A percentile compares a stretch with the other conserved stretches of the same genome.
These are phyloP conservation scores for Musa beccarii DNA, from an alignment of 176 grass and related monocot species.

Conservation along the genomic window DNA sequence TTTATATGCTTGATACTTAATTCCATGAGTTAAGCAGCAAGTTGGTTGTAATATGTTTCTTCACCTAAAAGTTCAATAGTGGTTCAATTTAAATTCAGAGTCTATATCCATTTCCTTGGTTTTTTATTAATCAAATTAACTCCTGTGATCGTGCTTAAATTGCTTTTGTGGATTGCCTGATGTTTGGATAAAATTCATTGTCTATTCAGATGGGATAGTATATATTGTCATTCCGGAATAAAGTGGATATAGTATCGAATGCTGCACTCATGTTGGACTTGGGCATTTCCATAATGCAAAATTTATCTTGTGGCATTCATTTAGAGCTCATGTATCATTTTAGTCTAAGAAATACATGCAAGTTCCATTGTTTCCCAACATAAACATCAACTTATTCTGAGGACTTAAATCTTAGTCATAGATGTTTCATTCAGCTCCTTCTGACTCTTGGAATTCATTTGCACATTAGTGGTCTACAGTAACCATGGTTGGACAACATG, in stretches of 20 bases:
- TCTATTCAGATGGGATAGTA: too few relatives aligned
- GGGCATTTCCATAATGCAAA: neutral
- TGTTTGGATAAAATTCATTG: too few relatives aligned
- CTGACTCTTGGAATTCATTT: slow-evolving; percentile 35
- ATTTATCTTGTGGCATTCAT: neutral
- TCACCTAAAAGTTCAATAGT: too few relatives aligned
- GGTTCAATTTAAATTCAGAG: too few relatives aligned
- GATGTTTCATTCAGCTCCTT: slow-evolving; percentile 15
- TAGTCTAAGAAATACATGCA: neutral
- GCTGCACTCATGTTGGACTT: neutral
- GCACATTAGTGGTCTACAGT: slow-evolving; percentile 37
- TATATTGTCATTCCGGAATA: too few relatives aligned
- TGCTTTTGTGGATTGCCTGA: too few relatives aligned
- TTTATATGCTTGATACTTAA: too few relatives aligned
- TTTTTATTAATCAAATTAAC: too few relatives aligned
- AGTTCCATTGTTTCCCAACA: neutral
- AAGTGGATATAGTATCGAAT: neutral
- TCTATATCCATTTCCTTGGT: too few relatives aligned
- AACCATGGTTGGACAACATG: slow-evolving; percentile 58
- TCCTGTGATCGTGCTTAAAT: too few relatives aligned
- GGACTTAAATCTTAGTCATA: neutral
- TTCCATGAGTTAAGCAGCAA: too few relatives aligned
- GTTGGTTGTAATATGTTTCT: too few relatives aligned
- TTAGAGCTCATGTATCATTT: neutral
- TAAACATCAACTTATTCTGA: neutral